phyloP scores from a whole-genome alignment of 257 asterid species.

The Knoxia roxburghii region DNA sequence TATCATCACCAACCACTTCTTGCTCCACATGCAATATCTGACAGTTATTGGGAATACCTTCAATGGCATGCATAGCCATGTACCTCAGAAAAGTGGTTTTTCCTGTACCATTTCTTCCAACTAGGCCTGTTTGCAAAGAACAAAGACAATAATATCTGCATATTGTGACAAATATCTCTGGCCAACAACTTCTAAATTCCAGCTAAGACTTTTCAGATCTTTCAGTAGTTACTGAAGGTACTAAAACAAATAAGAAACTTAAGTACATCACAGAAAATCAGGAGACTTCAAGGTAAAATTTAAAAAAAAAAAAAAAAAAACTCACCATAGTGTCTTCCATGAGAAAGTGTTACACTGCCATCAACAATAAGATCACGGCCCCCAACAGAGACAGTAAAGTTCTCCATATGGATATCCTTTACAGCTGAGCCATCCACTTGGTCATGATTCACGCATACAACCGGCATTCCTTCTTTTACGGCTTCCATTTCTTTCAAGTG shows the following conservation, averaged over 20 bases:
- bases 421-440: constrained; percentile 60
- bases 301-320: constrained; percentile 26
- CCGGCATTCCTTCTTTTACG: constrained; percentile 94
- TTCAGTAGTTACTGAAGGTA: neutral
- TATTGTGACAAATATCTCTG: neutral
- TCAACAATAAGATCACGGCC: constrained; percentile 95
- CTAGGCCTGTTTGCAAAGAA: constrained; percentile 59
- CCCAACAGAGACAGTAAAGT: constrained; percentile 87
- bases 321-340: constrained; percentile 97
- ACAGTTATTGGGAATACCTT: constrained; percentile 93
- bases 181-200: neutral
- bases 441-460: constrained; percentile 66
- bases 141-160: constrained; percentile 3
- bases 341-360: constrained; percentile 79
- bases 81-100: constrained; percentile 93
- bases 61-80: constrained; percentile 98
- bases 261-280: neutral
- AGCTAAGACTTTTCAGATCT: neutral
- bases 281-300: constrained; percentile 16
- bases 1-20: constrained; percentile 91
- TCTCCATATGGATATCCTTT: constrained; percentile 92
- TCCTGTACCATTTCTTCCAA: constrained; percentile 99
- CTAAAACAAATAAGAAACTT: neutral
- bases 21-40: constrained; percentile 98
- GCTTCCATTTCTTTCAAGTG: constrained; percentile 96